These are phyloP conservation scores for Silene uniflora DNA, from an alignment of 148 eudicot species.

Conservation along the genomic window DNA sequence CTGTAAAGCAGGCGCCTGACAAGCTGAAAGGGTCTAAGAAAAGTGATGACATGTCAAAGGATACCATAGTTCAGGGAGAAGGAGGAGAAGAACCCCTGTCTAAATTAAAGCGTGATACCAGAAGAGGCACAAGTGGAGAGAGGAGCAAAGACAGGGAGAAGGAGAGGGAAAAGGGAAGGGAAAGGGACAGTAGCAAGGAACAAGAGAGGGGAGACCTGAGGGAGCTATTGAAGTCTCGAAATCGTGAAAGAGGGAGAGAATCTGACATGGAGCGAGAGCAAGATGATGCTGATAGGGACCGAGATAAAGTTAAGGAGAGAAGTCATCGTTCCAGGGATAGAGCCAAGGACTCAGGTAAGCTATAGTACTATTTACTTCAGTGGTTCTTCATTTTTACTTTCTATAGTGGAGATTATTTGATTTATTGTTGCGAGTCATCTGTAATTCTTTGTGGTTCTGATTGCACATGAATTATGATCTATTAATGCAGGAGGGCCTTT, in stretches of 20 bases:
- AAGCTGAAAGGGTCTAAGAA: slow-evolving; percentile 69
- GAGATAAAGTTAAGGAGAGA: slow-evolving; percentile 65
- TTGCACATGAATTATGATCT: slow-evolving; percentile 14
- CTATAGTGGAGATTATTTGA: background rate
- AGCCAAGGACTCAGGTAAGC: slow-evolving; percentile 61
- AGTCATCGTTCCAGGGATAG: slow-evolving; percentile 62
- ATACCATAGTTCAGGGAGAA: slow-evolving; percentile 33
- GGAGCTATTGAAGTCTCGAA: slow-evolving; percentile 47
- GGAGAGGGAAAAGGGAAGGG: slow-evolving; percentile 38
- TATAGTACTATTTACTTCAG: background rate
- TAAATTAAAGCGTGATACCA: slow-evolving; percentile 46
- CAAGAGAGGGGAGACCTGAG: slow-evolving; percentile 40
- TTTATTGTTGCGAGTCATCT: slow-evolving; percentile 11
- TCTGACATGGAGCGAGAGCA: slow-evolving; percentile 75
- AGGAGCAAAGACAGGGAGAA: slow-evolving; percentile 54
- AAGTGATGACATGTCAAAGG: slow-evolving; percentile 60
- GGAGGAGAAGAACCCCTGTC: slow-evolving; percentile 45
- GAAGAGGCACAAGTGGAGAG: slow-evolving; percentile 53
- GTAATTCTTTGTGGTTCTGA: slow-evolving; percentile 1
- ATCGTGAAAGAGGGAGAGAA: slow-evolving; percentile 75
- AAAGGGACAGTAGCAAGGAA: slow-evolving; percentile 21
- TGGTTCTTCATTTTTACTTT: background rate
- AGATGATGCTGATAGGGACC: slow-evolving; percentile 63
- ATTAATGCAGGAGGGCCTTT: slow-evolving; percentile 48
- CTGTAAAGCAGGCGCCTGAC: slow-evolving; percentile 44